Base-by-base conservation (phyloP, 139 green algal species). In the Haematococcus lacustris region DNA sequence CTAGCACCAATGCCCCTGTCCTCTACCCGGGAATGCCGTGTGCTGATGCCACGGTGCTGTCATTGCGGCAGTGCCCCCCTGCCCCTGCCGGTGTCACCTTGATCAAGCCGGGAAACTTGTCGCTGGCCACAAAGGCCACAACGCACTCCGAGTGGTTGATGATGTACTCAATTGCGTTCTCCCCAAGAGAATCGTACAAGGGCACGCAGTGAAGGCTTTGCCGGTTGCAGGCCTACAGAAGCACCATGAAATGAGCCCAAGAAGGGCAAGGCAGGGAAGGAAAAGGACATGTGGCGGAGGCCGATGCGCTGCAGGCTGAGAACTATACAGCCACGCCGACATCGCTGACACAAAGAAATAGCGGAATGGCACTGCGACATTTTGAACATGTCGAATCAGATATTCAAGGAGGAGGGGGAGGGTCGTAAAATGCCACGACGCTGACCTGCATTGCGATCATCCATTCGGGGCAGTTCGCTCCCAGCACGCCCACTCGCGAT, bases 121-220 rank as follows among this genome's bases (percentile, higher is more conserved):
- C 71, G 34, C 50, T 68, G 37, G 76, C 63, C 37, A 83, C 68
- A 51, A 95, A 92, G 2, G 87, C 78, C 2, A 82, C 70, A 3
- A 66, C 76, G 1, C 80, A 63, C 73, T 92, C 89, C 1, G 68
- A 30, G 76, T 97, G 92, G 57, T 88, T 89, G 35, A 97, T 68
- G 71, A 98, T 97, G 79, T 88, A 98, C 82, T 96, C 90, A 9
- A 98, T 84, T 17, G 93, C 93, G 37, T 97, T 88, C 73, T 94
- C 91, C 3, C 93, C 93, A 69, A 98, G 83, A 17, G 90, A 91
- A 76, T 98, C 94, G 70, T 98, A 98, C 71, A 98, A 78, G 0
- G 94, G 94, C n/a, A 98, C 91, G 74, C 93, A 97, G 59, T 89
- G 80, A 4, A 89, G 47, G 57, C 71, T 89, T 75, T 94, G 85